Conservation (phyloP, 2,329 filamentous ascomycete genomes). For the Madurella fahalii region DNA sequence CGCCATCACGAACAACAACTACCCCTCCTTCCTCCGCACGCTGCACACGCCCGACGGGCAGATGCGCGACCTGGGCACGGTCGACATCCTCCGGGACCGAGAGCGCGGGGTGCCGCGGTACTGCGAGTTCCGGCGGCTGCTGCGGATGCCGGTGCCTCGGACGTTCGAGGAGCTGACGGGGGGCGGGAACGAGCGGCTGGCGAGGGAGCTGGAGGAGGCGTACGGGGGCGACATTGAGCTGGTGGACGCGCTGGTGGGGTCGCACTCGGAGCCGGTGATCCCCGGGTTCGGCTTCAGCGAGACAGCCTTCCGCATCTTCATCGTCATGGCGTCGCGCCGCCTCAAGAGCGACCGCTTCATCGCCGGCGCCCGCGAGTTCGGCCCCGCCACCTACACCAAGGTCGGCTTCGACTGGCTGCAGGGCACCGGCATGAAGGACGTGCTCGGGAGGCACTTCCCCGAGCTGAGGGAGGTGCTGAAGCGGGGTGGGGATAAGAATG, state of each 20-base stretch:
- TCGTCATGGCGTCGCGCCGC: conserved; percentile 41
- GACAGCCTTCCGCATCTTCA: conserved; percentile 44
- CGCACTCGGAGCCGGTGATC: conserved; percentile 39
- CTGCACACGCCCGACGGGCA: conserved; percentile 39
- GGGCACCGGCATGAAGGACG: conserved; percentile 39
- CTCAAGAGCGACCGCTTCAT: conserved; percentile 45
- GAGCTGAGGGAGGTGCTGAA: conserved; percentile 32
- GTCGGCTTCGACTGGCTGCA: conserved; percentile 43
- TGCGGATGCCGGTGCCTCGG: conserved; percentile 35
- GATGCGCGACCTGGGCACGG: conserved; percentile 40
- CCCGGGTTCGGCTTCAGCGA: conserved; percentile 45
- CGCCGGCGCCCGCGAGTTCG: conserved; percentile 35
- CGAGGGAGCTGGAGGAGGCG: conserved; percentile 33
- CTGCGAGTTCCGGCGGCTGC: conserved; percentile 41
- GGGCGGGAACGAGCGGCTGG: conserved; percentile 36
- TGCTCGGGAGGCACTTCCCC: conserved; percentile 41
- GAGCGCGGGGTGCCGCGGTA: conserved; percentile 45
- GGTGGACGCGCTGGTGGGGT: conserved; percentile 41
- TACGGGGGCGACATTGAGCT: conserved; percentile 40
- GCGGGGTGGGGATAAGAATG: conserved; percentile 28
- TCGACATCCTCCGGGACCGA: conserved; percentile 45
- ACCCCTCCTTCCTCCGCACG: conserved; percentile 38
- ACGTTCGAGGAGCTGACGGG: conserved; percentile 40
- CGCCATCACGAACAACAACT: conserved; percentile 38
- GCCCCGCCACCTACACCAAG: conserved; percentile 36